Percentiles rank a stretch among this genome's conserved stretches.
These are phyloP conservation scores for Malassezia psittaci DNA, from an alignment of 1,284 basidiomycete genomes.

Conservation along the genomic window DNA sequence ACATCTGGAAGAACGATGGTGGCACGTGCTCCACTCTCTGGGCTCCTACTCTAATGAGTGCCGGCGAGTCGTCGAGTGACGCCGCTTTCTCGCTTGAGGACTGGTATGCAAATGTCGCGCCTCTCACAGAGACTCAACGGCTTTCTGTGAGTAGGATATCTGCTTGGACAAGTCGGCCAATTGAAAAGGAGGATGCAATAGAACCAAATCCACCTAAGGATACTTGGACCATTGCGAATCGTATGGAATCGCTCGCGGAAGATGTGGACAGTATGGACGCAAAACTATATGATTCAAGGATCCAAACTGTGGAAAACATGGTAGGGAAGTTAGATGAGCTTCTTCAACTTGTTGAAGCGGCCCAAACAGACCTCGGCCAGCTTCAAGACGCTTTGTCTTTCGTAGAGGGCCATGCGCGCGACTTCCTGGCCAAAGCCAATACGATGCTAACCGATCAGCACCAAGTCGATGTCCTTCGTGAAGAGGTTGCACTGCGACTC, in stretches of 20 bases:
- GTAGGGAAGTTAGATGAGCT: background rate
- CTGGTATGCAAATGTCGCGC: constrained; percentile 12
- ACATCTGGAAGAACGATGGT: background rate
- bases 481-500: constrained; percentile 27
- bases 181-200: background rate
- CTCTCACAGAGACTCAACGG: constrained; percentile 10
- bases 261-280: background rate
- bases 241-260: background rate
- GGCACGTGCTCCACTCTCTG: background rate
- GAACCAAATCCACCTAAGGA: background rate
- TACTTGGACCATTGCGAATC: background rate
- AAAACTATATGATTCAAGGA: background rate
- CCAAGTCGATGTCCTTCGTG: constrained; percentile 26
- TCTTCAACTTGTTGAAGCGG: background rate
- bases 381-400: constrained; percentile 32
- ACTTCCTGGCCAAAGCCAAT: constrained; percentile 35
- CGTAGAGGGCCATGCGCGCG: constrained; percentile 34
- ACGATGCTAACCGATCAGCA: constrained; percentile 24
- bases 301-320: background rate
- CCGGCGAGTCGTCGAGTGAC: background rate
- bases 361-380: constrained; percentile 30
- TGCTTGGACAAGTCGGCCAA: background rate
- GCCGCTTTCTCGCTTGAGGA: constrained; percentile 10
- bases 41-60: background rate
- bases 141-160: constrained; percentile 13